Base-by-base conservation (phyloP, 2,329 filamentous ascomycete species). In the Ceratocystis papillata region DNA sequence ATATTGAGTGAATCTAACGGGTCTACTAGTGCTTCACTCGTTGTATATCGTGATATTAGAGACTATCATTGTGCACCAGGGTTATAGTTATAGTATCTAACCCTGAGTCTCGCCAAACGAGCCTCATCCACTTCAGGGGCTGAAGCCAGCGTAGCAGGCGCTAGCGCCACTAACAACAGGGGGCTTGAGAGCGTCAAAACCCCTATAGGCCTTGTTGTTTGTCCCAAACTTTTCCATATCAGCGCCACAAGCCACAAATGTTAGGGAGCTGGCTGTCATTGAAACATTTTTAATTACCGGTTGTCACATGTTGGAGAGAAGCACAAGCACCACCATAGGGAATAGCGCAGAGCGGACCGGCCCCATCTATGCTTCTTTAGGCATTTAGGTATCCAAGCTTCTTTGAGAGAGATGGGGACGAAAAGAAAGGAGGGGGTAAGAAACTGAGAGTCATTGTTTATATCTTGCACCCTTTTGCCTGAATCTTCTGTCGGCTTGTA, bases 271-370 rank as follows among this genome's bases (percentile, higher is more conserved):
- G 48, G 7, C 7, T 33, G 55, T 17, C 25, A n/a, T 28, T 59
- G 55, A 59, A 59, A 59, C 55, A 59, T 59, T 59, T 30, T 59
- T 59, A 59, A 59, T 59, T 59, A 59, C 28, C 2, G 55, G 25
- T 33, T 59, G 55, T 59, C 55, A 59, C 55, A 59, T 37, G 55
- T 59, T 59, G 55, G 20, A 59, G 55, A 59, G 53, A 10, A 59
- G n/a, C 55, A 37, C 28, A 57, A 15, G 53, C 53, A 57, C 37
- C 12, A 41, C 10, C 37, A 15, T 41, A 15, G 37, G 37, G 37
- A 41, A 41, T 15, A 41, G 37, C 37, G 37, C 37, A 41, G 10
- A 41, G 37, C 10, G 37, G 37, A 41, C 37, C 37, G 37, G 37
- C 37, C 20, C 25, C 48, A 25, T 10, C 20, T 25, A 10, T 50